phyloP scores from a whole-genome alignment of 768 basidiomycete genomes.

The Leccinum pellstonianum region DNA sequence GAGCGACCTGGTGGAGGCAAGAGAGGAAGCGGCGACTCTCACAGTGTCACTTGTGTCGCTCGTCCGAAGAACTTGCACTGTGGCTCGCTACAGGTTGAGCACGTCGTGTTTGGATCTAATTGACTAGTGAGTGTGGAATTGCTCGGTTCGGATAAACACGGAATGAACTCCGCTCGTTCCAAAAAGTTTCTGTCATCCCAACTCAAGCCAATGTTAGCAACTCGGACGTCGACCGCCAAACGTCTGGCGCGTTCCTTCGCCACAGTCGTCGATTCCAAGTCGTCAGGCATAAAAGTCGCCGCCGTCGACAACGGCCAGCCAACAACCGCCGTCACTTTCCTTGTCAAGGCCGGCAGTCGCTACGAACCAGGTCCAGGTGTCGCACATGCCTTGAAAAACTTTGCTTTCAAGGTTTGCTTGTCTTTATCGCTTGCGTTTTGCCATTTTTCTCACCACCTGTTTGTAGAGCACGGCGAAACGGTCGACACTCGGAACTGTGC shows the following conservation, averaged over 20 bases:
- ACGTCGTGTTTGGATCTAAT: no score
- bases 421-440: background rate
- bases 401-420: slow-evolving; percentile 90
- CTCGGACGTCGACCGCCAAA: slow-evolving; percentile 58
- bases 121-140: no score
- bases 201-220: slow-evolving; percentile 51
- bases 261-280: slow-evolving; percentile 66
- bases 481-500: slow-evolving; percentile 85
- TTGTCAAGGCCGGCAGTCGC: slow-evolving; percentile 90
- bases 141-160: slow-evolving; percentile 25
- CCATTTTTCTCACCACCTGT: background rate
- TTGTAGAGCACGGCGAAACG: slow-evolving; percentile 78
- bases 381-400: slow-evolving; percentile 95
- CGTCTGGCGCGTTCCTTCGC: slow-evolving; percentile 74
- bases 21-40: no score
- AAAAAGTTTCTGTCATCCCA: slow-evolving; percentile 3
- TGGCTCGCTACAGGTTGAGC: no score
- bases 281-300: slow-evolving; percentile 80
- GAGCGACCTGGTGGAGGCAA: no score
- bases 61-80: no score
- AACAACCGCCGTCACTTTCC: slow-evolving; percentile 82
- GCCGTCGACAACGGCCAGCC: slow-evolving; percentile 80
- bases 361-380: slow-evolving; percentile 88
- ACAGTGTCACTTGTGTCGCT: no score
- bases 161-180: slow-evolving; percentile 31